phyloP scores from a whole-genome alignment of 768 basidiomycete genomes.

The Dendrothele bispora region DNA sequence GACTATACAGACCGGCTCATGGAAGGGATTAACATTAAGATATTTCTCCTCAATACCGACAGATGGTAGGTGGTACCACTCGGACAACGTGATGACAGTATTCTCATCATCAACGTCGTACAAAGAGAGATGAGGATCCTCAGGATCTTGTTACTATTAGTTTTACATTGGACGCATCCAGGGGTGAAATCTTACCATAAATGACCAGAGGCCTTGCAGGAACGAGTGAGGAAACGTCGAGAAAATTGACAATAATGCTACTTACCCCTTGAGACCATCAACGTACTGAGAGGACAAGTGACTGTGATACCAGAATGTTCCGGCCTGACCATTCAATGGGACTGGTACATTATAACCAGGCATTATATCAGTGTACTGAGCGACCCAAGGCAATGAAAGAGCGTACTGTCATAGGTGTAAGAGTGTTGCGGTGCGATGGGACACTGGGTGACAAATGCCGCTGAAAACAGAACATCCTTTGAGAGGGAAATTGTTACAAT shows the following conservation, averaged over 20 bases:
- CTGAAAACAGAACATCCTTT: not conserved
- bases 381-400: no score
- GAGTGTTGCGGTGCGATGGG: conserved; percentile 30
- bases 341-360: no score
- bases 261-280: conserved; percentile 34
- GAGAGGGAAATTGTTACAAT: no score
- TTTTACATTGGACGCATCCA: no score
- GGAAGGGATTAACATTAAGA: conserved; percentile 3
- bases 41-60: not conserved
- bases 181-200: no score
- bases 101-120: conserved; percentile 20
- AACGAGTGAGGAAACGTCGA: no score
- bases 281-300: no score
- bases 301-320: no score
- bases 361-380: not conserved
- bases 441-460: conserved; percentile 40
- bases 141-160: conserved; percentile 4
- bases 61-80: conserved; percentile 19
- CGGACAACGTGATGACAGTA: conserved; percentile 38
- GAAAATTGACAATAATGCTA: no score
- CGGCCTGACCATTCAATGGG: no score
- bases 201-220: no score
- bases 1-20: conserved; percentile 7
- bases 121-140: no score
- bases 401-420: conserved; percentile 31